Base-by-base conservation (phyloP, 2,329 filamentous ascomycete species). In the Fusarium graminum region DNA sequence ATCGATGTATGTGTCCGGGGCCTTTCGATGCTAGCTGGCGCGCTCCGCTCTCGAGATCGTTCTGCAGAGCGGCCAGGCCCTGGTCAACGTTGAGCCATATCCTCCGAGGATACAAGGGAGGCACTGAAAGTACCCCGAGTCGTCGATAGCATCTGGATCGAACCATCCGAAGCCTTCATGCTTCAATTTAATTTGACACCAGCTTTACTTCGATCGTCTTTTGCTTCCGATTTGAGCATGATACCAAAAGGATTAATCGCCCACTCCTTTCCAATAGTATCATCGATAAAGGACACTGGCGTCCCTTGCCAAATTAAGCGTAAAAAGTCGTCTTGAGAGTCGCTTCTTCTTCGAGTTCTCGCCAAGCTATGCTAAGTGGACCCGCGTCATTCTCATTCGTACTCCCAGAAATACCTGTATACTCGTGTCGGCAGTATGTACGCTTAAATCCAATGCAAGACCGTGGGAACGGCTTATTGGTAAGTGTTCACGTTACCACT, bases 271-370 rank as follows among this genome's bases (percentile, higher is more conserved):
- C 82, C 79, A 14, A 88, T 75, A 0, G 78, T 77, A 5, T 79
- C 71, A 66, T 90, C 88, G 7, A 71, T 68, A 62, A 90, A 88
- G 2, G 79, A 78, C 67, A 86, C 91, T 4, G 84, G 82, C 59
- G 87, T 87, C 2, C 88, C 88, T 25, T 82, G 79, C 17, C 86
- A 82, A 68, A 86, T 80, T 22, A 88, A 78, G 3, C 79, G 77
- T 8, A 89, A 71, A 0, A 81, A 80, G 0, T 76, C 70, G 0
- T 77, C 65, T 0, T 83, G 13, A 91, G 80, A 2, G 78, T 80
- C 0, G 88, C 90, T 73, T 91, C 88, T 72, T 91, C 88, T 7
- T 74, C 69, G 22, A 91, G 79, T 74, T 90, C 88, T 14, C 89
- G 82, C 81, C 85, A 85, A 26, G 89, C 88, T 0, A 88, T 84